Evolutionary conservation across 805 yeast genomes (phyloP).

Genomic region (Saturnispora quitensis): DNA sequence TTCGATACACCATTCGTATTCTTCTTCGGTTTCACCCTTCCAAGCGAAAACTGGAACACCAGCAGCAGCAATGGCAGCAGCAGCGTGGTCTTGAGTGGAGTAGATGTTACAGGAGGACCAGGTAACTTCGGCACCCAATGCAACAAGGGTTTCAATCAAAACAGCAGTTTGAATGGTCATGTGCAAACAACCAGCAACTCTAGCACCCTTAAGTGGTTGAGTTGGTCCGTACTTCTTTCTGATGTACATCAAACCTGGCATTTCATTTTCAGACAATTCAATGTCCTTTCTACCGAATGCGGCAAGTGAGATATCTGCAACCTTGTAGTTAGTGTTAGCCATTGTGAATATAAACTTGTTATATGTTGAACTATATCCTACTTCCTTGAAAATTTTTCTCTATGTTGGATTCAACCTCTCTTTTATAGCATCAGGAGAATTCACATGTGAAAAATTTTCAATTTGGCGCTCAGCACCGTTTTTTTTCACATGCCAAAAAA

Average conservation of each 20-base stretch:
- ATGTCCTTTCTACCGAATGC: slow-evolving; percentile 99
- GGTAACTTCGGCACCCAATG: slow-evolving; percentile 98
- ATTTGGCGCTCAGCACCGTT: not conserved
- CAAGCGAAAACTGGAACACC: slow-evolving; percentile 99
- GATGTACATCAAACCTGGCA: slow-evolving; percentile 99
- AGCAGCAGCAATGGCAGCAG: slow-evolving; percentile 98
- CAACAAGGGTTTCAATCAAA: slow-evolving; percentile 91
- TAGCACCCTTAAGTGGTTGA: slow-evolving; percentile 96
- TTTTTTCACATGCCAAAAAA: not conserved
- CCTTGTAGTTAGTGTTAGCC: slow-evolving; percentile 57
- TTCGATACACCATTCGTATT: slow-evolving; percentile 98
- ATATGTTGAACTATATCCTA: not conserved
- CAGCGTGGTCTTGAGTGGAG: slow-evolving; percentile 99
- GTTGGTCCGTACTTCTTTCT: slow-evolving; percentile 83
- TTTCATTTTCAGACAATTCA: slow-evolving; percentile 96
- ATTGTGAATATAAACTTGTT: not conserved
- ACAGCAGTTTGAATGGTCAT: slow-evolving; percentile 99
- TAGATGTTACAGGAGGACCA: slow-evolving; percentile 99
- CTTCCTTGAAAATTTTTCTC: not conserved
- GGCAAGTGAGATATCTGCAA: slow-evolving; percentile 95
- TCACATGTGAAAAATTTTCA: slow-evolving; percentile 5
- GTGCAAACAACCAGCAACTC: slow-evolving; percentile 98
- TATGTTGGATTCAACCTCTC: not conserved
- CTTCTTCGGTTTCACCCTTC: slow-evolving; percentile 99
- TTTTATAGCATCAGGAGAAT: not conserved